Evolutionary conservation across 441 rosid genomes (phyloP).

Genomic region (Pelargonium citronellum): DNA sequence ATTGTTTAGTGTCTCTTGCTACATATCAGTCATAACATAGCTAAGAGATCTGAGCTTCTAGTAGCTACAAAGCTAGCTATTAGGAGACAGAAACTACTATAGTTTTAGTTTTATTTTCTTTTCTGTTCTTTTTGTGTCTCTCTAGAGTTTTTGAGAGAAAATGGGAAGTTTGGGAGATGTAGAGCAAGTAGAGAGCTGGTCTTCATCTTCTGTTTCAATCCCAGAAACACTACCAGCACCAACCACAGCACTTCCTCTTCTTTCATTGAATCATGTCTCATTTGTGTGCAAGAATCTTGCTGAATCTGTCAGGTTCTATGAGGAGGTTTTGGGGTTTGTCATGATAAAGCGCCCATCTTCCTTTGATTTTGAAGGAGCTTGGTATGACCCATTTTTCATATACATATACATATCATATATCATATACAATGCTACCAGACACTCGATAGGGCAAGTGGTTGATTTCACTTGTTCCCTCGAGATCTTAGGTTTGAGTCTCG

Average conservation of each 20-base stretch:
- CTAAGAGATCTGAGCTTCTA: neutral
- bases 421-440: neutral
- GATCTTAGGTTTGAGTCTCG: neutral
- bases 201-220: neutral
- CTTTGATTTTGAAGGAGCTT: slow-evolving; percentile 25
- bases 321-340: slow-evolving; percentile 21
- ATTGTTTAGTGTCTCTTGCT: neutral
- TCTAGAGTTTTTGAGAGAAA: neutral
- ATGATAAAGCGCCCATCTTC: slow-evolving; percentile 23
- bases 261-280: slow-evolving; percentile 20
- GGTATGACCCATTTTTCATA: slow-evolving; percentile 11
- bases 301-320: slow-evolving; percentile 18
- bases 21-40: neutral
- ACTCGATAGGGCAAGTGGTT: neutral
- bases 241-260: slow-evolving; percentile 6
- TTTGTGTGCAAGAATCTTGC: slow-evolving; percentile 13
- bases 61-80: neutral
- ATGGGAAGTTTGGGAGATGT: neutral
- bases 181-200: neutral
- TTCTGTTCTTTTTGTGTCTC: too few species aligned
- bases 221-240: neutral
- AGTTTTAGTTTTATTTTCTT: too few species aligned
- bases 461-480: neutral
- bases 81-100: neutral
- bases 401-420: neutral